These are phyloP conservation scores for Oryza officinalis DNA, from an alignment of 176 grass and related monocot genomes.

Conservation along the genomic window DNA sequence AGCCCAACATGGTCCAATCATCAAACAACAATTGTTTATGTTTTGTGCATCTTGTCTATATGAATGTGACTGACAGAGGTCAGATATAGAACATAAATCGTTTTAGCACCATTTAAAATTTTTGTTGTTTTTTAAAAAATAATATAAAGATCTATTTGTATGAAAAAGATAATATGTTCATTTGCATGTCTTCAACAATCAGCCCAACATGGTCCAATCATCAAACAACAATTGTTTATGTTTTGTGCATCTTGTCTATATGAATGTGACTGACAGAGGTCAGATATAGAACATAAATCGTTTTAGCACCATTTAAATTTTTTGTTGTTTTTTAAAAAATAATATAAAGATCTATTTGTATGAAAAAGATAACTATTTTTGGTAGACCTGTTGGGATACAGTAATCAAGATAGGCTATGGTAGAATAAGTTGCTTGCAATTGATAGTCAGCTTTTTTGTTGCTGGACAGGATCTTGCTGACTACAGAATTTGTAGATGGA, in stretches of 20 bases:
- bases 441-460: not conserved
- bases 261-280: not conserved
- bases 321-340: not conserved
- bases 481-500: not conserved
- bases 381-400: not conserved
- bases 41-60: not conserved
- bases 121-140: not conserved
- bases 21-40: not conserved
- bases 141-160: not conserved
- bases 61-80: not conserved
- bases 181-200: not conserved
- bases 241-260: not conserved
- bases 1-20: not conserved
- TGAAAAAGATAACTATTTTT: not conserved
- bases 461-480: not conserved
- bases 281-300: not conserved
- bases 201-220: not conserved
- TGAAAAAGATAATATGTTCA: slow-evolving; percentile 1
- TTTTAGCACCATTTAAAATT: not conserved
- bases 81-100: not conserved
- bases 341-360: not conserved
- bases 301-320: not conserved
- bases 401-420: not conserved
- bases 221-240: not conserved
- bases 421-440: not conserved